Evolutionary conservation across 2,329 filamentous ascomycete genomes (phyloP), one percentile per base, ranked within the genome.

Genomic region (Penicillium paneum): DNA sequence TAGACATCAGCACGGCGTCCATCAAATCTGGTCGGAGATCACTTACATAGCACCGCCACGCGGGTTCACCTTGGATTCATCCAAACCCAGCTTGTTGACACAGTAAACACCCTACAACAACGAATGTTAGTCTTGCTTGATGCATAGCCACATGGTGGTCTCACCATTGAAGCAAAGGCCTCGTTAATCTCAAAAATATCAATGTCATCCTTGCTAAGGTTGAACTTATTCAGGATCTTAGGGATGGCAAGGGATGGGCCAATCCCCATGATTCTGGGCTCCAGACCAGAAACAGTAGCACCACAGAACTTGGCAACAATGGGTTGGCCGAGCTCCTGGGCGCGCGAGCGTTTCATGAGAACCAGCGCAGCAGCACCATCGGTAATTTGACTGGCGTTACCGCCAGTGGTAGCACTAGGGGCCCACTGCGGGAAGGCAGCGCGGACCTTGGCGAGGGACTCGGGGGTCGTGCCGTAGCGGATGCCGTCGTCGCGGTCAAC

Each of bases 171-270:
- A 42, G 92, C 91, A 74, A 97, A 97, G 2, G 92, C 92, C 83
- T 97, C 92, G 78, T 97, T 97, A 79, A 74, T 72, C 56, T 75
- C 72, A 49, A 73, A 74, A 47, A 74, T 63, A 61, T 75, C 72
- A 52, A 74, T 58, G 26, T 75, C 71, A 35, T 72, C 71, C 62
- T 69, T 67, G 38, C 78, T 80, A 65, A 97, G 82, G 55, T 90
- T 89, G 2, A 91, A 88, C 73, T 91, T 90, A 70, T 87, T 81
- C 59, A 96, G 84, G 12, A 90, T 91, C 74, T 91, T 91, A 59
- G 92, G 92, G 67, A 97, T 97, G 49, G 92, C 91, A 74, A 91
- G 88, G 78, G 89, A 94, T 44, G 92, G 92, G 0, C 92, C 92
- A 64, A 96, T 83, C 52, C 92, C 92, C 92, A 97, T 97, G 62